Evolutionary conservation across 495 filamentous ascomycete species (phyloP), one percentile per base, ranked within the genome.

Genomic region (Aspergillus biplanus): DNA sequence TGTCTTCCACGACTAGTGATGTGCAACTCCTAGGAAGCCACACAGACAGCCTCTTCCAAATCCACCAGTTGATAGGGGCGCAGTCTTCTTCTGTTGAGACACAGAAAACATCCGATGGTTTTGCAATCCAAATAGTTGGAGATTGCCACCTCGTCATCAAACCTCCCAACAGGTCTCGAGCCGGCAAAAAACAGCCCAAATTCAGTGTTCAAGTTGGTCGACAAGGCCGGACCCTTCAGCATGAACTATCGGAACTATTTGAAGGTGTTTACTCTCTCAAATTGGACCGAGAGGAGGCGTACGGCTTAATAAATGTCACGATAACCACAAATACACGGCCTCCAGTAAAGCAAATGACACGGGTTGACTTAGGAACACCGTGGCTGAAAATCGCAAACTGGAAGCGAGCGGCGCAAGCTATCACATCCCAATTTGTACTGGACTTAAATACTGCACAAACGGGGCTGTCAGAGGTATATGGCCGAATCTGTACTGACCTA

Each of bases 71-170:
- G 21, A 66, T 68, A 9, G 65, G 50, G 8, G 64, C 69, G 7
- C 16, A 63, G 33, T 63, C 69, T 33, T 59, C 70, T n/a, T 37
- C 64, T 33, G 31, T 62, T 13, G 63, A 61, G 15, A 33, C 58
- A 27, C 54, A 62, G 32, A 61, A 35, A 12, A 62, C 49, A 1
- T 49, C 74, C 1, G 76, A 83, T 46, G 64, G 73, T 6, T 89
- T 87, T 70, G 84, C 86, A 63, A 75, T 89, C n/a, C 83, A 87
- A 61, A 78, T 85, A 32, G 77, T 89, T 64, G 87, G 85, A 8
- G 83, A 89, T 63, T 82, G 78, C 60, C 82, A 90, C 66, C 80
- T 90, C 59, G 68, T 88, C 33, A 79, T 90, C 59, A 84, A 82
- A 52, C 82, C 86, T 11, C 84, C 86, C 12, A 77, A 75, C 52